Conservation (phyloP, 164 flowering plant genomes). For the Vitis rupestris region DNA sequence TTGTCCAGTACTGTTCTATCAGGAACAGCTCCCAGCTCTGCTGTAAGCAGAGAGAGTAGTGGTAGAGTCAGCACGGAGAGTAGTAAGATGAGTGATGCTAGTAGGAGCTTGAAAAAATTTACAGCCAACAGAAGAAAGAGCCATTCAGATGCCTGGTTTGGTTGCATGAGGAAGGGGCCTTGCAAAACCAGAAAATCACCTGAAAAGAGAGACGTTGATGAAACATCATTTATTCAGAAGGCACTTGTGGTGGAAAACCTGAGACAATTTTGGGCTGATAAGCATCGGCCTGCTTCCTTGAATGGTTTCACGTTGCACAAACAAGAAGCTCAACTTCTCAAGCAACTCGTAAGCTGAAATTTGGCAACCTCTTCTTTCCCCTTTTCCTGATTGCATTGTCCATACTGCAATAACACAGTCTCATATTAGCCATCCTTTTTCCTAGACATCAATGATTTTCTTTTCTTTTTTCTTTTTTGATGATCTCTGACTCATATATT, state of each 20-base stretch:
- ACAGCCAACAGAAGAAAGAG: conserved; percentile 46
- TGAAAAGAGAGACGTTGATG: conserved; percentile 45
- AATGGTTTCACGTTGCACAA: conserved; percentile 71
- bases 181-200: conserved; percentile 58
- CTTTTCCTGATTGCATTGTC: not conserved
- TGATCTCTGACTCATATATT: not conserved
- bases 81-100: conserved; percentile 45
- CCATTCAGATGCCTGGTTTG: conserved; percentile 52
- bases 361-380: not conserved
- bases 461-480: not conserved
- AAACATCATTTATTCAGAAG: conserved; percentile 58
- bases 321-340: conserved; percentile 64
- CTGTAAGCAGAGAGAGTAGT: conserved; percentile 36
- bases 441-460: not conserved
- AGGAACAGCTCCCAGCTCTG: conserved; percentile 27
- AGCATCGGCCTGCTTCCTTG: conserved; percentile 60
- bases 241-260: conserved; percentile 65
- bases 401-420: not conserved
- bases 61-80: conserved; percentile 25
- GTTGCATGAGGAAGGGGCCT: conserved; percentile 52
- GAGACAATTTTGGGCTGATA: conserved; percentile 74
- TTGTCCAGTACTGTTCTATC: conserved; percentile 27
- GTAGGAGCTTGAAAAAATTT: conserved; percentile 43
- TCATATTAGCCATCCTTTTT: no score
- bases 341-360: conserved; percentile 46